A percentile compares a stretch with the other conserved stretches of the same genome.
Evolutionary conservation across 2,329 filamentous ascomycete genomes (phyloP).

Genomic region (Ceratocystis harringtonii): DNA sequence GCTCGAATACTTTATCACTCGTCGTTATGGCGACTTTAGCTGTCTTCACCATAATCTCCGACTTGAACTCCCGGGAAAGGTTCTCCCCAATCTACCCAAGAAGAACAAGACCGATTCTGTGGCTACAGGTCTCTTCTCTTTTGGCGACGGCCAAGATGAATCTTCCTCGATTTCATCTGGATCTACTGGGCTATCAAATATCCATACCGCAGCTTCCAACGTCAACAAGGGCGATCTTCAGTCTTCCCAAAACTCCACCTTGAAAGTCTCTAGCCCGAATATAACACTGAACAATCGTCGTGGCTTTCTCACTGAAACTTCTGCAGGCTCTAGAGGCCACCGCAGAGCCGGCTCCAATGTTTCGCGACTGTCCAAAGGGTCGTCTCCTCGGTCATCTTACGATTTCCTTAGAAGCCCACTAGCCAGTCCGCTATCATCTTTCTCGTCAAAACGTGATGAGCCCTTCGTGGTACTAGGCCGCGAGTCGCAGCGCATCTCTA

Average conservation of each 20-base stretch:
- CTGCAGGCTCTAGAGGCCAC: slow-evolving; percentile 18
- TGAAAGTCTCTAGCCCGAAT: slow-evolving; percentile 1
- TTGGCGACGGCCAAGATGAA: slow-evolving; percentile 53
- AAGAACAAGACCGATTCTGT: slow-evolving; percentile 79
- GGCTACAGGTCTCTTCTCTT: slow-evolving; percentile 39
- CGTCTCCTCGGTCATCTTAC: slow-evolving; percentile 18
- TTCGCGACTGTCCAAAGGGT: slow-evolving; percentile 10
- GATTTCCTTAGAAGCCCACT: slow-evolving; percentile 15
- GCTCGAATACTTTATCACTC: slow-evolving; percentile 54
- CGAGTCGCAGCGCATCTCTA: slow-evolving; percentile 79
- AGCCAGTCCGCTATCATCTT: slow-evolving; percentile 10
- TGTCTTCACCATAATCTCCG: slow-evolving; percentile 65
- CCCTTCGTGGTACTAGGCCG: slow-evolving; percentile 43
- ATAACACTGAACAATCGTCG: slow-evolving; percentile 2
- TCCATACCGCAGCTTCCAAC: not conserved
- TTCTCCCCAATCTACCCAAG: slow-evolving; percentile 70
- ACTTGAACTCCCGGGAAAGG: slow-evolving; percentile 76
- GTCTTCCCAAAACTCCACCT: not conserved
- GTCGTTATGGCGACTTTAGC: slow-evolving; percentile 78
- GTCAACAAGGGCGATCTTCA: slow-evolving; percentile 2
- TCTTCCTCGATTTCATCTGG: slow-evolving; percentile 65
- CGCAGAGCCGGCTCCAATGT: slow-evolving; percentile 20
- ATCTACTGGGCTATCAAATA: slow-evolving; percentile 46
- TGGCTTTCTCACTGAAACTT: slow-evolving; percentile 1
- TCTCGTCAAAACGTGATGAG: slow-evolving; percentile 14